Base-by-base conservation (phyloP, 2,329 filamentous ascomycete genomes). In the Mollisia scopiformis region DNA sequence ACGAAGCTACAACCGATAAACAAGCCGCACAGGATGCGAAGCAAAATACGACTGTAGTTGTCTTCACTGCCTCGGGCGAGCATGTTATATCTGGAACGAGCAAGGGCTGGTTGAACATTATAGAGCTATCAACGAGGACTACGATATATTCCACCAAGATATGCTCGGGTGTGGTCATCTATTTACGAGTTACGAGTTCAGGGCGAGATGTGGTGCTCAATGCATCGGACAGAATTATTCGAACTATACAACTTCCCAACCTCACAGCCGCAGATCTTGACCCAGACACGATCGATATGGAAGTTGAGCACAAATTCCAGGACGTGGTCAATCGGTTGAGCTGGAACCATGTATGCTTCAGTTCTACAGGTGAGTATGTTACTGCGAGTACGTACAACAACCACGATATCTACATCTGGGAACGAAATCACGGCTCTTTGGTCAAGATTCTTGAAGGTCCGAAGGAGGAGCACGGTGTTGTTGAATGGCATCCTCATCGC, bases 321-420 rank as follows among this genome's bases (percentile, higher is more conserved):
- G 96, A 99, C 73, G 90, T 98, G 3, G 95, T 99, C 54, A 98
- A 99, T 73, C 88, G 91, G 47, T 79, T 98, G 13, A 93, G 91
- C 6, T 99, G 95, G 95, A 99, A 98, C 72, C 93, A 97, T 72
- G 93, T 97, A 61, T 93, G 93, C 0, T 98, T 99, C 75, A 96
- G 92, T 71, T 90, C 92, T 1, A 95, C 91, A 0, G 93, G 93
- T 55, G 95, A 99, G 76, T 98, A 98, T 73, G 93, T 99, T 41
- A 93, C 93, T 25, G 95, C 96, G 0, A 96, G 93, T 27, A 98
- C 95, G 1, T 97, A 93, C 75, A 98, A 98, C 82, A 99, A 99
- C 72, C 93, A 97, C 70, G 94, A 99, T 76, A 91, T 99, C 65
- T 98, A 98, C 76, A 93, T 98, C 28, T 98, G 94, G 95, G 95